These are phyloP conservation scores for Zygoascus sp. DNA, from an alignment of 1,139 yeast species.

Conservation along the genomic window DNA sequence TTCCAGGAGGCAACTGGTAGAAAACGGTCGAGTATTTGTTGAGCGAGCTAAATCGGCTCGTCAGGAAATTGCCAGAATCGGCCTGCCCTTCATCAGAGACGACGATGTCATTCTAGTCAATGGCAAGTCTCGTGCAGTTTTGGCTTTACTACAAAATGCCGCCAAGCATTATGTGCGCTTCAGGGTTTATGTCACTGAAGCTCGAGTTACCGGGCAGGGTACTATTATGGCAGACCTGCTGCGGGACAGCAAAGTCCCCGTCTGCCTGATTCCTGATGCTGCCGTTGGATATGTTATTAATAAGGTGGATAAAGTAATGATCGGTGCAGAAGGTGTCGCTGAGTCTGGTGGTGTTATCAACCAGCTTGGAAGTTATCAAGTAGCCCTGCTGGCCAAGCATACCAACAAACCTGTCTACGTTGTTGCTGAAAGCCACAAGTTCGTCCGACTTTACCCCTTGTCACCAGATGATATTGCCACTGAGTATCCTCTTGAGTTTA, in stretches of 20 bases:
- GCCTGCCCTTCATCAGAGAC: conserved; percentile 84
- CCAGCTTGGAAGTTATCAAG: conserved; percentile 92
- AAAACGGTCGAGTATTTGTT: conserved; percentile 88
- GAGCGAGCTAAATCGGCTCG: conserved; percentile 90
- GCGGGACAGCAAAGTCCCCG: conserved; percentile 80
- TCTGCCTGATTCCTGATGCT: conserved; percentile 81
- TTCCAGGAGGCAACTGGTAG: conserved; percentile 83
- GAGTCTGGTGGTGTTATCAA: conserved; percentile 98
- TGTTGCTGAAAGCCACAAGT: conserved; percentile 90
- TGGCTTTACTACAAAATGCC: conserved; percentile 69
- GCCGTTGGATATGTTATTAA: conserved; percentile 93
- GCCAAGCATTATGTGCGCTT: conserved; percentile 72
- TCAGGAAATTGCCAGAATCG: conserved; percentile 80
- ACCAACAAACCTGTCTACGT: conserved; percentile 93
- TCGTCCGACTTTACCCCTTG: conserved; percentile 91
- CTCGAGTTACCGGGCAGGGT: conserved; percentile 84
- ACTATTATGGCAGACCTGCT: conserved; percentile 65
- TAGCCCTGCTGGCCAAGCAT: conserved; percentile 86
- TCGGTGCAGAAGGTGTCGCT: conserved; percentile 99
- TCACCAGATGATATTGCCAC: conserved; percentile 88
- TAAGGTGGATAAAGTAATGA: conserved; percentile 85
- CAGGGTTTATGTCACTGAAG: conserved; percentile 87
- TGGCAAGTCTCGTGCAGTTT: conserved; percentile 88
- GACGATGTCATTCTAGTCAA: conserved; percentile 88
- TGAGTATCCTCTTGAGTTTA: conserved; percentile 40